Conservation (phyloP, 306 rosid species). For the Rubus parviflorus region DNA sequence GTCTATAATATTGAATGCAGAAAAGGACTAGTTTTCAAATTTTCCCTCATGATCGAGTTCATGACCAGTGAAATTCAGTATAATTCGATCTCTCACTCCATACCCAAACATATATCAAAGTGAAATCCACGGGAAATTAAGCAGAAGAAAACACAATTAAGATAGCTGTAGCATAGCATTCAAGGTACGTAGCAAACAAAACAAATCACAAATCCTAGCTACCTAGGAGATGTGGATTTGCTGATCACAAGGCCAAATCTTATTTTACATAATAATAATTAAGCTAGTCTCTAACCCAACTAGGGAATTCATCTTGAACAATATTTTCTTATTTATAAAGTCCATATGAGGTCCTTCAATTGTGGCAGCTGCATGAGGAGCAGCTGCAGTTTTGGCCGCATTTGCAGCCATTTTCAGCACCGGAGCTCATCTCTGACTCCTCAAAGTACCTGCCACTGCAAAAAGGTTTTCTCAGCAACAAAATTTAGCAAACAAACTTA, state of each 20-base stretch:
- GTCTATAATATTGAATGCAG: neutral
- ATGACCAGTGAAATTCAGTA: neutral
- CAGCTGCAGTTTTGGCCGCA: slow-evolving; percentile 42
- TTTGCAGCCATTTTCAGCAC: slow-evolving; percentile 35
- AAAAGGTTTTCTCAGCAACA: neutral
- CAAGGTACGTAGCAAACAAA: neutral
- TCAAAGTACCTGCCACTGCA: slow-evolving; percentile 16
- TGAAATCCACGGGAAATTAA: neutral
- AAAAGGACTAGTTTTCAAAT: no score
- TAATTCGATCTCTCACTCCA: neutral
- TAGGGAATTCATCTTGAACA: neutral
- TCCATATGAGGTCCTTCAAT: slow-evolving; percentile 6
- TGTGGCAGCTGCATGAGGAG: slow-evolving; percentile 31
- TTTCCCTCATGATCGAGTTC: neutral
- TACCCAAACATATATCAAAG: neutral
- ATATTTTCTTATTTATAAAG: neutral
- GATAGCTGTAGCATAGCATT: neutral
- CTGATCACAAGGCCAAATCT: neutral
- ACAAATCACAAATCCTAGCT: neutral
- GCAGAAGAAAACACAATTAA: neutral
- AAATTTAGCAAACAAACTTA: neutral
- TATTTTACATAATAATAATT: neutral
- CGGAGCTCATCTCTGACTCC: slow-evolving; percentile 42
- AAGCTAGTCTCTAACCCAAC: neutral
- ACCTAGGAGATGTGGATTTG: neutral